Percentiles rank a stretch among this genome's conserved stretches.
phyloP scores from a whole-genome alignment of 495 filamentous ascomycete genomes.

The Penicillium diatomitis region DNA sequence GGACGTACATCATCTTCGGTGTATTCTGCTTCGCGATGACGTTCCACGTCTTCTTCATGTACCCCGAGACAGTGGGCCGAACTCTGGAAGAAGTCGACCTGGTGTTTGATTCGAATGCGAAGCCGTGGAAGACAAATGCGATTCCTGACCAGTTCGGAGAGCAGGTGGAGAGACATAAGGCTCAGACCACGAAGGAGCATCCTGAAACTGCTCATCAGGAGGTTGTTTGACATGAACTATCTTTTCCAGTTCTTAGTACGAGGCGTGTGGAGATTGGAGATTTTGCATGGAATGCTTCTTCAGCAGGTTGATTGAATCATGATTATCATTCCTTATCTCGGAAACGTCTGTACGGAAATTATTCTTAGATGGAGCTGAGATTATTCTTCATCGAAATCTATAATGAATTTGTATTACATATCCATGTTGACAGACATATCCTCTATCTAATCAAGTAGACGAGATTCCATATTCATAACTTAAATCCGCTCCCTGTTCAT shows the following conservation, averaged over 20 bases:
- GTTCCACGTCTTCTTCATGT: constrained; percentile 56
- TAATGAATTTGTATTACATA: too few relatives aligned
- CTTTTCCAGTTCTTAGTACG: neutral
- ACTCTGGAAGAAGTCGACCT: constrained; percentile 60
- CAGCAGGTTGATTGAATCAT: too few relatives aligned
- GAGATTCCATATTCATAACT: too few relatives aligned
- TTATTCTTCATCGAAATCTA: too few relatives aligned
- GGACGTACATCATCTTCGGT: constrained; percentile 67
- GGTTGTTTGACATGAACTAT: constrained; percentile 3
- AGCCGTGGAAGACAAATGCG: constrained; percentile 20
- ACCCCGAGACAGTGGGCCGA: constrained; percentile 63
- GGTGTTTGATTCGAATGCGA: constrained; percentile 24
- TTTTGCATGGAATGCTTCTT: too few relatives aligned
- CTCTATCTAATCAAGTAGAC: too few relatives aligned
- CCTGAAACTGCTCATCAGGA: constrained; percentile 12
- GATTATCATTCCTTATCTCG: too few relatives aligned
- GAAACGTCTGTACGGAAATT: too few relatives aligned
- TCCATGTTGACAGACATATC: too few relatives aligned
- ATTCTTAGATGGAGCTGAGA: too few relatives aligned
- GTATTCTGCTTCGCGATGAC: constrained; percentile 56
- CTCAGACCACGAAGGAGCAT: neutral
- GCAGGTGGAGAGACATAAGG: constrained; percentile 16
- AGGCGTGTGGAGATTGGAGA: neutral
- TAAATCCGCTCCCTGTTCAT: too few relatives aligned
- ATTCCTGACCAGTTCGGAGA: constrained; percentile 19